Conservation (phyloP, 2,329 filamentous ascomycete genomes). For the Arachnomyces sp. region DNA sequence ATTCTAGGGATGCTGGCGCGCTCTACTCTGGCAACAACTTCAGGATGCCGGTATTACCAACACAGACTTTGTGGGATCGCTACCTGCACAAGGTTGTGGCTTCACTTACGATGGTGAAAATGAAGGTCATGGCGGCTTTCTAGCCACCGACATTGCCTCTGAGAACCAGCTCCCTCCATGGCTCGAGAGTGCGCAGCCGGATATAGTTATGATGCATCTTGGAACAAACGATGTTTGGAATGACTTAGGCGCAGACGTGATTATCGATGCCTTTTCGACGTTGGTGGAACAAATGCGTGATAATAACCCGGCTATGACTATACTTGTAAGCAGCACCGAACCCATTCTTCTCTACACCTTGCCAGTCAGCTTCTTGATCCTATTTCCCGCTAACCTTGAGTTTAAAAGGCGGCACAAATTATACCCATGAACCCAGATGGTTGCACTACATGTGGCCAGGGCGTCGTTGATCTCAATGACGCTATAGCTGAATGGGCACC, state of each 20-base stretch:
- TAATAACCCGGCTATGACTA: constrained; percentile 33
- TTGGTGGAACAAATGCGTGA: constrained; percentile 37
- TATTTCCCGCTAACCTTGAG: background rate
- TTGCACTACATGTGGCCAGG: constrained; percentile 21
- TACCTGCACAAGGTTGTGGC: constrained; percentile 28
- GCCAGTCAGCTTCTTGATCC: background rate
- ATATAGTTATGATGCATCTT: constrained; percentile 42
- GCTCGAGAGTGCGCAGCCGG: constrained; percentile 32
- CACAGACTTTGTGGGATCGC: constrained; percentile 26
- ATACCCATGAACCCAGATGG: constrained; percentile 25
- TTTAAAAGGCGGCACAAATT: constrained; percentile 23
- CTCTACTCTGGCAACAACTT: constrained; percentile 26
- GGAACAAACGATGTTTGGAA: constrained; percentile 39
- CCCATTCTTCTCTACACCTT: background rate
- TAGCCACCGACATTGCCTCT: constrained; percentile 32
- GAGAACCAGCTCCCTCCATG: constrained; percentile 33
- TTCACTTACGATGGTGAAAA: constrained; percentile 37
- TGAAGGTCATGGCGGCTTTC: constrained; percentile 38
- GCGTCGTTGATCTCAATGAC: constrained; percentile 27
- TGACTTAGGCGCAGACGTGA: constrained; percentile 25
- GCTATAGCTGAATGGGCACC: constrained; percentile 30
- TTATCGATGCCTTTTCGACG: constrained; percentile 30
- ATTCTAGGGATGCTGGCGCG: constrained; percentile 23
- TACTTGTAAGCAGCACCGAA: constrained; percentile 24
- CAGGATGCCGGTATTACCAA: constrained; percentile 23